Evolutionary conservation across 352 stramenopile species (phyloP).

Genomic region (Phytophthora tubulina): DNA sequence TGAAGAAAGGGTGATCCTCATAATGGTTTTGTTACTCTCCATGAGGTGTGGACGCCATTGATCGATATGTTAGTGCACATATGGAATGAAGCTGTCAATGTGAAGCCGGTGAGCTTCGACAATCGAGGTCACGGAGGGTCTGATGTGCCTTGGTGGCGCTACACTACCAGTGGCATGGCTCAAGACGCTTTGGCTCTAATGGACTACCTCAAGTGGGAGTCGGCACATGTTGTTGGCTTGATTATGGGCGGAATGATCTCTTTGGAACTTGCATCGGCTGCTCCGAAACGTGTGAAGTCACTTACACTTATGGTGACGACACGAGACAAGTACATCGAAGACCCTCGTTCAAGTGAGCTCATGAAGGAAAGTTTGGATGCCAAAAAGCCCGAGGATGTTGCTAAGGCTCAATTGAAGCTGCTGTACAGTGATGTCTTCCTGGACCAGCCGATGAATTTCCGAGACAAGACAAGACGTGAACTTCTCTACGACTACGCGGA

Average conservation of each 20-base stretch:
- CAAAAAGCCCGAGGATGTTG: slow-evolving; percentile 38
- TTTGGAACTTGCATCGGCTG: slow-evolving; percentile 49
- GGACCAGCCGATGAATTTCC: slow-evolving; percentile 45
- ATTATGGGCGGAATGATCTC: slow-evolving; percentile 72
- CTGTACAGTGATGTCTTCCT: slow-evolving; percentile 49
- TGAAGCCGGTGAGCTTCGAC: slow-evolving; percentile 62
- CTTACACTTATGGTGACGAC: slow-evolving; percentile 61
- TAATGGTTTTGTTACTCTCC: slow-evolving; percentile 46
- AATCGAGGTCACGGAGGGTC: slow-evolving; percentile 60
- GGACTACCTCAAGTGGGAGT: slow-evolving; percentile 55
- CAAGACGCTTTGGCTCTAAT: slow-evolving; percentile 57
- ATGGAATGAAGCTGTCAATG: slow-evolving; percentile 29
- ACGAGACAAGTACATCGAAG: slow-evolving; percentile 45
- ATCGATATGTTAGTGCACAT: slow-evolving; percentile 56
- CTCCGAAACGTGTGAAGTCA: slow-evolving; percentile 51
- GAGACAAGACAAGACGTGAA: slow-evolving; percentile 29
- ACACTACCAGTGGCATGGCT: slow-evolving; percentile 63
- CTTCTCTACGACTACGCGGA: slow-evolving; percentile 31
- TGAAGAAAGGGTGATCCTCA: slow-evolving; percentile 44
- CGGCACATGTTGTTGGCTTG: slow-evolving; percentile 47
- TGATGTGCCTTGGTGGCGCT: slow-evolving; percentile 45
- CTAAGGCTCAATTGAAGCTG: slow-evolving; percentile 40
- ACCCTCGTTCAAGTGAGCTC: slow-evolving; percentile 38
- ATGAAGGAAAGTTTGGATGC: slow-evolving; percentile 42
- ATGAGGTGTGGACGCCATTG: slow-evolving; percentile 56